A percentile compares a stretch with the other conserved stretches of the same genome.
These are phyloP conservation scores for Trematosphaeria pertusa DNA, from an alignment of 2,329 filamentous ascomycete genomes.

Conservation along the genomic window DNA sequence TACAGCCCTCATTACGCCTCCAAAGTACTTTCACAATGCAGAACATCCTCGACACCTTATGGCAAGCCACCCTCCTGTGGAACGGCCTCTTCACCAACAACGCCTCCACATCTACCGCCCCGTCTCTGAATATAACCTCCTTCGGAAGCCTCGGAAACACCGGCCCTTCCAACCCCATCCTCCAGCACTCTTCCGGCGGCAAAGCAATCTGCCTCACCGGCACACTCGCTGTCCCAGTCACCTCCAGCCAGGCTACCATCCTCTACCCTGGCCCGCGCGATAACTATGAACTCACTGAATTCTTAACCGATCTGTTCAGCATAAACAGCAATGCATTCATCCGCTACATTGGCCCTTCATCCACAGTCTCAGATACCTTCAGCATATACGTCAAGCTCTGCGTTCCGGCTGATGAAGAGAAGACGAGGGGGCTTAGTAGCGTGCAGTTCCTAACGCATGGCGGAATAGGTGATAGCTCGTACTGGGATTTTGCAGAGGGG, in stretches of 20 bases:
- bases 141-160: neutral
- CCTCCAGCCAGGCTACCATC: conserved; percentile 2
- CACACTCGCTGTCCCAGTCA: conserved; percentile 45
- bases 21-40: no score
- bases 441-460: conserved; percentile 53
- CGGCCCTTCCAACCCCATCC: conserved; percentile 1
- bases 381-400: conserved; percentile 50
- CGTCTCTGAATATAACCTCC: neutral
- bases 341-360: neutral
- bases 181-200: conserved; percentile 1
- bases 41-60: conserved; percentile 7
- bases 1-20: no score
- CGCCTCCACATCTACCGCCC: conserved; percentile 1
- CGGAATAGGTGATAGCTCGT: conserved; percentile 47
- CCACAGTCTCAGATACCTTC: conserved; percentile 29
- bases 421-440: conserved; percentile 12
- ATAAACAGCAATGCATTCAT: neutral
- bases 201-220: conserved; percentile 8
- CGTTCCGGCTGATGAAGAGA: conserved; percentile 17
- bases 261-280: conserved; percentile 2
- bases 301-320: conserved; percentile 5
- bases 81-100: conserved; percentile 4
- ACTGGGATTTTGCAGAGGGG: conserved; percentile 48
- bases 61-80: conserved; percentile 1
- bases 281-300: conserved; percentile 7